phyloP scores from a whole-genome alignment of 805 yeast species.

The Candida broadrunensis region DNA sequence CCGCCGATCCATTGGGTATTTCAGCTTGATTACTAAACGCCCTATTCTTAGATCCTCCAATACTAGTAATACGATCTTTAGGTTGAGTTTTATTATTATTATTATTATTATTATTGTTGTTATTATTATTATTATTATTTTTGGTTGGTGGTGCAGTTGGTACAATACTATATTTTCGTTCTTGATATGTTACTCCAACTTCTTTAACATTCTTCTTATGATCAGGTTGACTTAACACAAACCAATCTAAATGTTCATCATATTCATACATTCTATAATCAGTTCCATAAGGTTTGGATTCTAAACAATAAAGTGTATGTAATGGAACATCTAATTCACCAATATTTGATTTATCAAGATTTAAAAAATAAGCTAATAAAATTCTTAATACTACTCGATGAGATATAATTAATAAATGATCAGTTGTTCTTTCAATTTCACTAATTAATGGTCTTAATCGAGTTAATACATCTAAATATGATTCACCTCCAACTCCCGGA shows the following conservation, averaged over 20 bases:
- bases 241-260: slow-evolving; percentile 75
- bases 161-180: slow-evolving; percentile 68
- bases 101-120: no score
- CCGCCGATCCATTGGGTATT: no score
- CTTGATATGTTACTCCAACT: slow-evolving; percentile 66
- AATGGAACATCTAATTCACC: slow-evolving; percentile 91
- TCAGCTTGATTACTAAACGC: no score
- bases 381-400: slow-evolving; percentile 92
- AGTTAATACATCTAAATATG: slow-evolving; percentile 89
- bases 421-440: slow-evolving; percentile 88
- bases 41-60: no score
- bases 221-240: slow-evolving; percentile 60
- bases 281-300: slow-evolving; percentile 93
- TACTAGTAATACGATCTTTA: no score
- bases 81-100: no score
- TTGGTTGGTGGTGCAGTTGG: slow-evolving; percentile 72
- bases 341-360: slow-evolving; percentile 72
- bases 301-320: slow-evolving; percentile 85
- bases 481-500: slow-evolving; percentile 97
- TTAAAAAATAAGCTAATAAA: slow-evolving; percentile 83
- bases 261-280: slow-evolving; percentile 89
- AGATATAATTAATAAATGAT: slow-evolving; percentile 76
- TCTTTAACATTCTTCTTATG: slow-evolving; percentile 62
- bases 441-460: slow-evolving; percentile 86
- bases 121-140: no score